Base-by-base conservation (phyloP, 208 protist genomes). In the Polymyxa betae region DNA sequence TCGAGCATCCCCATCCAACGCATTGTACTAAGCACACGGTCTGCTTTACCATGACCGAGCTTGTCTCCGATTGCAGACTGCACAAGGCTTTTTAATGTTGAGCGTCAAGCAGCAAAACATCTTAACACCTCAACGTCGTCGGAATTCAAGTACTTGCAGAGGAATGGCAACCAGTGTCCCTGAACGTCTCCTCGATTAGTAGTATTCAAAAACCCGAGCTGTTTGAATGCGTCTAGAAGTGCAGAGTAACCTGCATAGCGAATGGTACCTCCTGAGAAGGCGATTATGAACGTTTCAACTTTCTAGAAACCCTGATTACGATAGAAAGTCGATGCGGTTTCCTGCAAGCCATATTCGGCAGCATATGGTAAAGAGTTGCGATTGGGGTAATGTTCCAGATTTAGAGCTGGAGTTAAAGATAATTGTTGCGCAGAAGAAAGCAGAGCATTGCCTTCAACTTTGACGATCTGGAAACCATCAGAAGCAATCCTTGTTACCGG, bases 291-390 rank as follows among this genome's bases (percentile, higher is more conserved):
- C 32, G 29, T 45, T 66, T 44, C 1, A 72, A 32, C 60, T 43
- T 5, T 82, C 12, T 38, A 35, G 5, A 5, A 20, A 89, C 16
- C 1, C 32, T 66, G n/a, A 1, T 12, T 66, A 72, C 88, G 49
- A 29, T 72, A 72, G 32, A 89, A 89, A 20, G 54, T 45, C 29
- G 29, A 20, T 12, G 38, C 29, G 1, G 54, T 40, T 1, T 89
- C 29, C 54, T 60, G 12, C 12, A 89, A 32, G 16, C 88, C 88
- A n/a, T 89, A 89, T 44, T 89, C 88, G 5, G 16, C n/a, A 20
- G n/a, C 49, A 45, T 89, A 89, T 66, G 38, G 29, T 20, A 89
- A n/a, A 38, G 12, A 45, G 54, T 89, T 66, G 38, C 88, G 88
- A 44, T 89, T 89, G 1, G 88, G 88, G 12, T 32, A 45, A 29